Conservation (phyloP, 495 filamentous ascomycete genomes). For the Hyaloscypha finlandica region DNA sequence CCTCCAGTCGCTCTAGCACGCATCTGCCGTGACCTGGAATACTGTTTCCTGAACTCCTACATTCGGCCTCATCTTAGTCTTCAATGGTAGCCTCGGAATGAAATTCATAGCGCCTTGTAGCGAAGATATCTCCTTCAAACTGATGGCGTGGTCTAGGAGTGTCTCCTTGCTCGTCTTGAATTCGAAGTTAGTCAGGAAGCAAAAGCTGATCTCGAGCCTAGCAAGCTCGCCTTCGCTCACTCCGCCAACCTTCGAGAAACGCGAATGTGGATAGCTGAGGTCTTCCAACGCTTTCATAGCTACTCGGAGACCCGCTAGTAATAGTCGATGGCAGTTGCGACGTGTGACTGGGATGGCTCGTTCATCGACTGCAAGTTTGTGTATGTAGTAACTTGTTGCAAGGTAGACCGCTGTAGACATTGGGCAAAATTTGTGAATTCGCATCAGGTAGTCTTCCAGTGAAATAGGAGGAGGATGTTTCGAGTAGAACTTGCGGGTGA, state of each 20-base stretch:
- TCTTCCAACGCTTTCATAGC: slow-evolving; percentile 95
- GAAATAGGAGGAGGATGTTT: slow-evolving; percentile 80
- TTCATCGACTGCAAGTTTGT: slow-evolving; percentile 74
- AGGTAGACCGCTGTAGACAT: slow-evolving; percentile 96
- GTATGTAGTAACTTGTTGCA: slow-evolving; percentile 89
- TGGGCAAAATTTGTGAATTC: slow-evolving; percentile 87
- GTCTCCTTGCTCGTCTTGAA: slow-evolving; percentile 67
- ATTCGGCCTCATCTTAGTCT: slow-evolving; percentile 25
- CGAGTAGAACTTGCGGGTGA: slow-evolving; percentile 89
- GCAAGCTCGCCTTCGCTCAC: slow-evolving; percentile 78
- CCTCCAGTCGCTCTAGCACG: slow-evolving; percentile 20
- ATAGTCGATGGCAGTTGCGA: slow-evolving; percentile 82
- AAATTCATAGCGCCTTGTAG: slow-evolving; percentile 34
- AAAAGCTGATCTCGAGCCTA: slow-evolving; percentile 87
- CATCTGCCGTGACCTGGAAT: slow-evolving; percentile 29
- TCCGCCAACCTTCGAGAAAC: slow-evolving; percentile 87
- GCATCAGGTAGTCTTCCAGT: slow-evolving; percentile 80
- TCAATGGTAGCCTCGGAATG: slow-evolving; percentile 30
- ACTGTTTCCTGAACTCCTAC: slow-evolving; percentile 23
- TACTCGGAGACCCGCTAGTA: slow-evolving; percentile 80
- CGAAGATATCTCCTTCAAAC: slow-evolving; percentile 30
- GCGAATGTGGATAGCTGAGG: slow-evolving; percentile 77
- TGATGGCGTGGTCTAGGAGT: slow-evolving; percentile 51
- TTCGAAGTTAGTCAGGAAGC: slow-evolving; percentile 81
- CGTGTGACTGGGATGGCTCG: slow-evolving; percentile 71